A percentile compares a stretch with the other conserved stretches of the same genome.
These are phyloP conservation scores for Diaporthe caulivora DNA, from an alignment of 2,329 filamentous ascomycete species.

Conservation along the genomic window DNA sequence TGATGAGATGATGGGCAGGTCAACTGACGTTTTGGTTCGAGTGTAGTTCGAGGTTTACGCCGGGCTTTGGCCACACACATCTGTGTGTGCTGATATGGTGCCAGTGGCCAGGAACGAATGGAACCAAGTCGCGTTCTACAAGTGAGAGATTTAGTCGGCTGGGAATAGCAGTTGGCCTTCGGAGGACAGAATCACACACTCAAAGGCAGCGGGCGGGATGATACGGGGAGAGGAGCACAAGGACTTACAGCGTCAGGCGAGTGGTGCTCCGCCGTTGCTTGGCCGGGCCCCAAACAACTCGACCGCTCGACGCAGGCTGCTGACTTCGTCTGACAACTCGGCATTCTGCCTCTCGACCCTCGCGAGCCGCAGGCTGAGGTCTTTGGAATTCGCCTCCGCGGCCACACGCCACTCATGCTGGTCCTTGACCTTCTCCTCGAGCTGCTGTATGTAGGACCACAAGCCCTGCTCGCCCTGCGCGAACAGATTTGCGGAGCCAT, in stretches of 20 bases:
- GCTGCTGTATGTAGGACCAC: conserved; percentile 78
- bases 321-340: conserved; percentile 27
- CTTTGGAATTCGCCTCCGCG: conserved; percentile 22
- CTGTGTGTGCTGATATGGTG: neutral
- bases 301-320: conserved; percentile 17
- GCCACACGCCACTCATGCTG: conserved; percentile 54
- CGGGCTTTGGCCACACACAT: neutral
- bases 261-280: conserved; percentile 4
- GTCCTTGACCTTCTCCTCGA: conserved; percentile 71
- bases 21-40: no score
- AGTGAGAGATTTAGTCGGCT: neutral
- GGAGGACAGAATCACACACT: neutral
- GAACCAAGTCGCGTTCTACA: neutral
- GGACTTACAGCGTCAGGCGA: conserved; percentile 17
- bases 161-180: neutral
- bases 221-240: neutral
- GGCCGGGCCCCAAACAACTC: conserved; percentile 13
- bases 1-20: neutral
- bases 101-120: neutral
- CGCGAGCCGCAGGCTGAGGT: conserved; percentile 31
- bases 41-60: neutral
- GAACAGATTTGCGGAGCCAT: conserved; percentile 77
- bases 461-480: conserved; percentile 71
- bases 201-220: neutral
- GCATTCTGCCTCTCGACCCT: conserved; percentile 25